A percentile compares a stretch with the other conserved stretches of the same genome.
Evolutionary conservation across 2,329 filamentous ascomycete species (phyloP).

Genomic region (Thelonectria blattea): DNA sequence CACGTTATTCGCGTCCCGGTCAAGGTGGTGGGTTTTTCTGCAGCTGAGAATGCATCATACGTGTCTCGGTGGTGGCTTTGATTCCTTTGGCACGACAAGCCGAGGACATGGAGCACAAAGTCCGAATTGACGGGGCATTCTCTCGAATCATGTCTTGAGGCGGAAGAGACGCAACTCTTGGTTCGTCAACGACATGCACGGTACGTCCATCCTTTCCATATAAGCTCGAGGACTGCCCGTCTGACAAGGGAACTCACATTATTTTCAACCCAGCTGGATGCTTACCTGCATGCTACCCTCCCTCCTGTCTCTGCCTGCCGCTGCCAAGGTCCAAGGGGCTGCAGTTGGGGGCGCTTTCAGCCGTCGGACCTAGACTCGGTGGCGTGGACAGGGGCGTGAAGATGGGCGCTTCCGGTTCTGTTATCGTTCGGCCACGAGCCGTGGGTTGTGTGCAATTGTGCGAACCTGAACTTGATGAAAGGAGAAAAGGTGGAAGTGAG

Average conservation of each 20-base stretch:
- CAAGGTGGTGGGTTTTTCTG: background rate
- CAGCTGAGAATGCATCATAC: background rate
- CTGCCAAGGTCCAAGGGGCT: background rate
- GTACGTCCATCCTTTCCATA: no score
- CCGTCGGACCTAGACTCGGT: background rate
- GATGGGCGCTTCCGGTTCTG: background rate
- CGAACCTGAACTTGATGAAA: no score
- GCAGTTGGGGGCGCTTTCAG: background rate
- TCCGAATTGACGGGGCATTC: no score
- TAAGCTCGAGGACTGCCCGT: no score
- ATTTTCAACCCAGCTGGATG: background rate
- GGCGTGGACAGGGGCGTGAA: background rate
- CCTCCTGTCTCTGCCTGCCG: background rate
- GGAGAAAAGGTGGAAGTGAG: no score
- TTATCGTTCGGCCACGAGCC: no score
- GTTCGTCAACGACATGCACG: no score
- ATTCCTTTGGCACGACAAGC: background rate
- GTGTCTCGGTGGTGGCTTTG: background rate
- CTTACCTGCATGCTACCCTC: background rate
- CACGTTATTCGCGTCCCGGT: background rate
- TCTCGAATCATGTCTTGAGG: background rate
- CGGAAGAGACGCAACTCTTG: background rate
- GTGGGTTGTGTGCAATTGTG: no score
- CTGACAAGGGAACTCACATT: background rate
- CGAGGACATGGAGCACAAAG: no score